A percentile compares a stretch with the other conserved stretches of the same genome.
Evolutionary conservation across 495 filamentous ascomycete species (phyloP).

Genomic region (Margaritispora aquatica): DNA sequence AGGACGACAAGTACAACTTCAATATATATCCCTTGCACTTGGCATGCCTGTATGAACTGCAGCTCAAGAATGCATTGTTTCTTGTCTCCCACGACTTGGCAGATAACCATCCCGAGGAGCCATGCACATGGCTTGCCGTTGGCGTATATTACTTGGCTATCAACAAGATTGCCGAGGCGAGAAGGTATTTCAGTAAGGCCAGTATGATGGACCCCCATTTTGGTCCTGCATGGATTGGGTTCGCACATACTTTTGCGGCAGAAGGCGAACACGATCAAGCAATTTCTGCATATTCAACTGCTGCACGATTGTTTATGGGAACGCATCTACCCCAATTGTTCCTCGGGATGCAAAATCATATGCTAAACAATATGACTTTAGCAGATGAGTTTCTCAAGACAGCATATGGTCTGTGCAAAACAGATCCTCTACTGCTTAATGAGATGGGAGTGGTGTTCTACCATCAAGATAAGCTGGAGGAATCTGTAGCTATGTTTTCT

Average conservation of each 20-base stretch:
- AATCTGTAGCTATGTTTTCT: constrained; percentile 66
- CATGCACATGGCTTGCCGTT: constrained; percentile 87
- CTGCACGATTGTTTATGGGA: constrained; percentile 90
- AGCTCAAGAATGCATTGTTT: constrained; percentile 81
- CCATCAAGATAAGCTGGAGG: constrained; percentile 74
- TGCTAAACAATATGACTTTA: constrained; percentile 87
- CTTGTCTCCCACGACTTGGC: constrained; percentile 91
- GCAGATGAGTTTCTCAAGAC: constrained; percentile 94
- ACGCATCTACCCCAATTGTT: constrained; percentile 96
- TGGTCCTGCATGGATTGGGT: constrained; percentile 97
- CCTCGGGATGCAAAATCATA: constrained; percentile 96
- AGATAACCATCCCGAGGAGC: constrained; percentile 84
- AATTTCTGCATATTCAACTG: constrained; percentile 95
- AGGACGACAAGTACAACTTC: constrained; percentile 81
- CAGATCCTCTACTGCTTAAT: constrained; percentile 87
- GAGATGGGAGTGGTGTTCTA: constrained; percentile 93
- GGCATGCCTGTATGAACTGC: constrained; percentile 84
- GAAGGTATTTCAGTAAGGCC: constrained; percentile 94
- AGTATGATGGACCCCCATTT: constrained; percentile 97
- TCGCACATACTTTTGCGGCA: constrained; percentile 99
- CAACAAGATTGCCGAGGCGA: constrained; percentile 83
- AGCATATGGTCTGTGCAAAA: constrained; percentile 68
- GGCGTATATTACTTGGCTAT: constrained; percentile 92
- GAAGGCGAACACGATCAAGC: constrained; percentile 99
- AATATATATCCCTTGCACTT: constrained; percentile 84